Base-by-base conservation (phyloP, 371 early-diverging fungal genomes). In the Mucor indicus region DNA sequence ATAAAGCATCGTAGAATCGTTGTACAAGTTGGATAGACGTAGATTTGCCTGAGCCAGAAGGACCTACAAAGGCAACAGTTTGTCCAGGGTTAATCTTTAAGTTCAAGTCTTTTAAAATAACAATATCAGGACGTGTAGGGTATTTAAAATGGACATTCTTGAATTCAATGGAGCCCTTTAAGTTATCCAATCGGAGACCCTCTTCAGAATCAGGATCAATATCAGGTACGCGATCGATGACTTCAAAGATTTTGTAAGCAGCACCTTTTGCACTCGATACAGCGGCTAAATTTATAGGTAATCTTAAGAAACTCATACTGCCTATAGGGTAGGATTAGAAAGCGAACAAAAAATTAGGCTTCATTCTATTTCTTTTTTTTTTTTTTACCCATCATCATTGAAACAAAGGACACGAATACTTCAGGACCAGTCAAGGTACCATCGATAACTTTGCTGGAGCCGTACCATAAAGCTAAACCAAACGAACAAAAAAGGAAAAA, bases 381-480 rank as follows among this genome's bases (percentile, higher is more conserved):
- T 27, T 27, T 7, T 27, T 27, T 25, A 23, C 87, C 88, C 33
- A 89, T 80, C 32, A 88, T 74, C 63, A 86, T 73, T 11, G 83
- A 67, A 47, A 86, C 72, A 53, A 92, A 87, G 25, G 85, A 88
- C 27, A 68, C 79, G 8, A 89, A 49, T 4, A 89, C 83, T n/a
- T 60, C 42, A 4, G 70, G 76, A 32, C 82, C 78, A 2, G 38
- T 24, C 66, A 84, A 64, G 16, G 63, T 39, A 12, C 72, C 72
- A 1, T 76, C 42, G 10, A 64, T 50, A 33, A 84, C 79, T 17
- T 86, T 72, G 19, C 55, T 63, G n/a, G 81, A 55, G 38, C 91
- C 92, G 48, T 84, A 90, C 84, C 85, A 91, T 67, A 92, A 87
- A 2, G 86, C 81, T 2, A 92, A 72, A 12, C 84, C 77, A 43